phyloP scores from a whole-genome alignment of 202 grass and related monocot species.

The Setaria viridis region DNA sequence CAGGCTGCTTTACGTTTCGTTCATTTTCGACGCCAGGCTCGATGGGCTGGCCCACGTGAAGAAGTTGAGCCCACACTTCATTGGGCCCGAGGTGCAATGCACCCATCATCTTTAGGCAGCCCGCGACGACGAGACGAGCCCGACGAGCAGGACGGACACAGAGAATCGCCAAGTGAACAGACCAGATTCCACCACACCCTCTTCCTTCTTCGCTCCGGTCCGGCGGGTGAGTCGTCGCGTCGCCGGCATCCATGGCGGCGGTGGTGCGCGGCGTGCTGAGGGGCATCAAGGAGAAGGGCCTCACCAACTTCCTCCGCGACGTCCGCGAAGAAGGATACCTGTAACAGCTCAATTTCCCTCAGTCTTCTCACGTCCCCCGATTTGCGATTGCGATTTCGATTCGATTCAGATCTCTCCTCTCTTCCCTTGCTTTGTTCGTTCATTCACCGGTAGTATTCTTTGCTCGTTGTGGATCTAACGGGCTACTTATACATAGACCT shows the following conservation, averaged over 20 bases:
- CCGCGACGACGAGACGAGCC: background rate
- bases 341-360: slow-evolving; percentile 21
- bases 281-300: slow-evolving; percentile 79
- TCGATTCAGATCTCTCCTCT: slow-evolving; percentile 30
- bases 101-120: background rate
- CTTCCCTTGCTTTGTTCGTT: background rate
- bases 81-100: background rate
- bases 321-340: slow-evolving; percentile 54
- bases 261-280: slow-evolving; percentile 73
- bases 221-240: slow-evolving; percentile 4
- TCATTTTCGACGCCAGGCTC: background rate
- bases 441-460: background rate
- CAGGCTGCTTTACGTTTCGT: background rate
- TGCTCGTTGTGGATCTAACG: background rate
- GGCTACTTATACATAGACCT: background rate
- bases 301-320: slow-evolving; percentile 72
- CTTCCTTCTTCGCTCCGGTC: background rate
- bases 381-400: background rate
- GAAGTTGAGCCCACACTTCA: background rate
- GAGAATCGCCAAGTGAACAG: background rate
- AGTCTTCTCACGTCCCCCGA: background rate
- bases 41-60: background rate
- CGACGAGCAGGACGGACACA: background rate
- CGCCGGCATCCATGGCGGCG: slow-evolving; percentile 67
- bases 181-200: background rate